Evolutionary conservation across 345 rosid species (phyloP).

Genomic region (Moringa oleifera): DNA sequence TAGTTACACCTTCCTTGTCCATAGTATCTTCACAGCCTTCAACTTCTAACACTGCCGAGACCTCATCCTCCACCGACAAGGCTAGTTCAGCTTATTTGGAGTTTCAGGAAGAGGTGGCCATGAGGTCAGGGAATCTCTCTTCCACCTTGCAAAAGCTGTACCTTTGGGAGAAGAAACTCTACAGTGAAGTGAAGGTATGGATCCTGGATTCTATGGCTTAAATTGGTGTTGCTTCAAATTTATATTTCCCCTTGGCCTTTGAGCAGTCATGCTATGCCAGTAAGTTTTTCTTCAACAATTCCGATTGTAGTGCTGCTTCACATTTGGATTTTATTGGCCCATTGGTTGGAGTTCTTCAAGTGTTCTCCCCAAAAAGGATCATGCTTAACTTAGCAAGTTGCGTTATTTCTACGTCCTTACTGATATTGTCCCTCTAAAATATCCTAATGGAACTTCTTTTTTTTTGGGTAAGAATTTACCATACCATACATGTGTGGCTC

Average conservation of each 20-base stretch:
- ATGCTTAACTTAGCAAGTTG: background rate
- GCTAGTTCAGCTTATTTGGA: constrained; percentile 39
- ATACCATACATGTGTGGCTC: too few species aligned
- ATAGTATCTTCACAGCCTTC: constrained; percentile 47
- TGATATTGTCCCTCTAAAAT: too few species aligned
- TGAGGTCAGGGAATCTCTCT: constrained; percentile 71
- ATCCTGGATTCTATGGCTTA: constrained; percentile 1
- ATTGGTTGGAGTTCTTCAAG: too few species aligned
- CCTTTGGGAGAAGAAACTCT: constrained; percentile 97
- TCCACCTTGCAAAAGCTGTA: constrained; percentile 76
- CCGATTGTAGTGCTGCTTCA: background rate
- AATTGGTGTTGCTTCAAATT: background rate
- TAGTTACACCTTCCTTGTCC: constrained; percentile 49
- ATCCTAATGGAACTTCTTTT: too few species aligned
- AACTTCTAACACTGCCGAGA: constrained; percentile 44
- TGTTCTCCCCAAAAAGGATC: background rate
- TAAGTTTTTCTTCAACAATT: background rate
- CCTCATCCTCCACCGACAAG: constrained; percentile 34
- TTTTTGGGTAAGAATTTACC: too few species aligned
- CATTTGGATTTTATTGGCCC: too few species aligned
- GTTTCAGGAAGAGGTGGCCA: constrained; percentile 63
- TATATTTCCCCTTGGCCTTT: too few species aligned
- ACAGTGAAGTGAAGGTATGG: constrained; percentile 86
- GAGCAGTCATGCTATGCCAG: too few species aligned
- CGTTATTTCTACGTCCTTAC: too few species aligned